phyloP scores from a whole-genome alignment of 1,284 basidiomycete genomes.

The Limonomyces culmigenus region DNA sequence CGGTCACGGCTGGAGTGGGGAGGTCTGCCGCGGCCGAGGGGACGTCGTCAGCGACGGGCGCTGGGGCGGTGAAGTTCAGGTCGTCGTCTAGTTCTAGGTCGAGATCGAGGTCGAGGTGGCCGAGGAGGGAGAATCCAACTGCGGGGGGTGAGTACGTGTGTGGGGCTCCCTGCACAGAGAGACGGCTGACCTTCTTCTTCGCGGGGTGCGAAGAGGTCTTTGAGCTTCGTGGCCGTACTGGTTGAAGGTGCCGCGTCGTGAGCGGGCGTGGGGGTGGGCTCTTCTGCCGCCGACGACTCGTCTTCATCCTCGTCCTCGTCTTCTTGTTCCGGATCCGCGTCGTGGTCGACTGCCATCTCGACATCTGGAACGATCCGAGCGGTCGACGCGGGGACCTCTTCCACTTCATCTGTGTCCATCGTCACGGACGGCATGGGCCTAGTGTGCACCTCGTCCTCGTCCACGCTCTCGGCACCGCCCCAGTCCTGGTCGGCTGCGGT shows the following conservation, averaged over 20 bases:
- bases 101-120: slow-evolving; percentile 36
- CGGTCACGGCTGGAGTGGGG: too few species aligned
- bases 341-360: slow-evolving; percentile 9
- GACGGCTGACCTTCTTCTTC: slow-evolving; percentile 40
- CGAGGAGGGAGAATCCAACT: slow-evolving; percentile 48
- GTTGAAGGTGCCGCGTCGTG: slow-evolving; percentile 7
- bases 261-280: not conserved
- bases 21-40: slow-evolving; percentile 5
- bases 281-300: not conserved
- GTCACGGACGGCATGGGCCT: slow-evolving; percentile 30
- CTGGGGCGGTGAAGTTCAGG: too few species aligned
- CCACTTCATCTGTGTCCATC: slow-evolving; percentile 5
- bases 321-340: slow-evolving; percentile 7
- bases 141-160: too few species aligned
- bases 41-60: too few species aligned
- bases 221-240: slow-evolving; percentile 22
- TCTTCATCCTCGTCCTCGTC: slow-evolving; percentile 3
- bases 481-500: slow-evolving; percentile 28
- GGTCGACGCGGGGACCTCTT: slow-evolving; percentile 1
- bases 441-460: slow-evolving; percentile 16
- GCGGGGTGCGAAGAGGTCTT: slow-evolving; percentile 51
- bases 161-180: not conserved
- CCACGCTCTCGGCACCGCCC: slow-evolving; percentile 36
- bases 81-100: slow-evolving; percentile 43
- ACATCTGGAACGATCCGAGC: slow-evolving; percentile 5